Evolutionary conservation across 1,284 basidiomycete genomes (phyloP).

Genomic region (Trichosporon sp.): DNA sequence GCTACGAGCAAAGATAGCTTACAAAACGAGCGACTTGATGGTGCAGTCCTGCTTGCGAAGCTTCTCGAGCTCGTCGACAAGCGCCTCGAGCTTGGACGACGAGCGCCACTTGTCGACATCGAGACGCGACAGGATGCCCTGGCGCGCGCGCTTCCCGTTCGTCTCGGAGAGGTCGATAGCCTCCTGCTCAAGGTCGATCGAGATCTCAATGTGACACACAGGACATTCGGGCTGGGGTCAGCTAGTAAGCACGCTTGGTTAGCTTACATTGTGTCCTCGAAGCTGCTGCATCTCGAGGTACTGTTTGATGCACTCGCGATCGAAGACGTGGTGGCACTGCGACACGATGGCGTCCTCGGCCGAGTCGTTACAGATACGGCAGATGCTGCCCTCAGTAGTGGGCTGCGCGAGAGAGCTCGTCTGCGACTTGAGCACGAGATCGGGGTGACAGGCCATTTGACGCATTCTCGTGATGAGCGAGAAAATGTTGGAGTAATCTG

Average conservation of each 20-base stretch:
- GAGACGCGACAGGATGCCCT: constrained; percentile 90
- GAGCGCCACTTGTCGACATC: constrained; percentile 89
- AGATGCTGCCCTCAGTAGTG: constrained; percentile 71
- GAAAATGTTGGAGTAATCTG: constrained; percentile 96
- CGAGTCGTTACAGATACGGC: constrained; percentile 93
- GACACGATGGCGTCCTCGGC: constrained; percentile 94
- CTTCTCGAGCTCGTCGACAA: constrained; percentile 89
- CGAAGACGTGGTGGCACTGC: constrained; percentile 69
- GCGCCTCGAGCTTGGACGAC: constrained; percentile 94
- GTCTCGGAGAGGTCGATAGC: constrained; percentile 77
- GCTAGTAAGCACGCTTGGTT: background rate
- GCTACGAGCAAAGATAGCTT: constrained; percentile 23
- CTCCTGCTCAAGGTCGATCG: constrained; percentile 92
- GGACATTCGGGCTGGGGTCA: constrained; percentile 79
- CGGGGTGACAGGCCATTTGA: constrained; percentile 90
- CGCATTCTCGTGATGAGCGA: constrained; percentile 66
- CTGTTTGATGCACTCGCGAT: constrained; percentile 93
- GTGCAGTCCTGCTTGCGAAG: constrained; percentile 82
- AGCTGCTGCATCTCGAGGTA: constrained; percentile 70
- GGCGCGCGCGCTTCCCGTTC: constrained; percentile 64
- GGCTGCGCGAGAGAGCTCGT: constrained; percentile 73
- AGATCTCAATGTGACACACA: constrained; percentile 88
- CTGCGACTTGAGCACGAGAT: constrained; percentile 76
- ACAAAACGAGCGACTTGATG: constrained; percentile 90
- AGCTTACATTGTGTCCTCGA: constrained; percentile 64